phyloP scores from a whole-genome alignment of 768 basidiomycete genomes.

The Mycena latifolia region DNA sequence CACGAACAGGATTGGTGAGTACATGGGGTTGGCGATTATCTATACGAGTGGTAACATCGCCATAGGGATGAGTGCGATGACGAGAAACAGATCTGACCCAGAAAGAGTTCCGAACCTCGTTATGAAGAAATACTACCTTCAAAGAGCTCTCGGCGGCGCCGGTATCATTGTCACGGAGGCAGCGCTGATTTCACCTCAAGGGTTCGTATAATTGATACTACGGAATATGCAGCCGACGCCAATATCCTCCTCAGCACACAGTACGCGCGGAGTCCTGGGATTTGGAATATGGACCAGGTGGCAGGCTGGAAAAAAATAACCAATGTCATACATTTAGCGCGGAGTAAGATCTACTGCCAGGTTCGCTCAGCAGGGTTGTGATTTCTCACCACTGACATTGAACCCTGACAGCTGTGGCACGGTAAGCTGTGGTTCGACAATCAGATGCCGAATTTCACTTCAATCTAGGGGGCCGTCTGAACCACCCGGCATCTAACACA shows the following conservation, averaged over 20 bases:
- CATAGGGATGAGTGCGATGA: slow-evolving; percentile 52
- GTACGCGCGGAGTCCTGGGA: slow-evolving; percentile 59
- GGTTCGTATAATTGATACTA: slow-evolving; percentile 41
- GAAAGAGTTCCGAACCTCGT: slow-evolving; percentile 52
- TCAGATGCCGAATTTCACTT: neutral
- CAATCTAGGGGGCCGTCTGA: slow-evolving; percentile 20
- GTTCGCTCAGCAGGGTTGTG: slow-evolving; percentile 32
- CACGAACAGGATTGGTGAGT: slow-evolving; percentile 50
- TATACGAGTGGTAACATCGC: neutral
- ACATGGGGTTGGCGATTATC: neutral
- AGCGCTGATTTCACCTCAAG: slow-evolving; percentile 55
- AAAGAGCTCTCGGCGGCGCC: slow-evolving; percentile 53
- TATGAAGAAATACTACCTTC: slow-evolving; percentile 56
- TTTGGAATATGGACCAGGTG: slow-evolving; percentile 60
- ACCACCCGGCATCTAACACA: neutral
- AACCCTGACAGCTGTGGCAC: slow-evolving; percentile 51
- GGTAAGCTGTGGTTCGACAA: slow-evolving; percentile 38
- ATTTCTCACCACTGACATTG: neutral
- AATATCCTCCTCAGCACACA: slow-evolving; percentile 49
- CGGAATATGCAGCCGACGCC: neutral
- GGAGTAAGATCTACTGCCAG: slow-evolving; percentile 60
- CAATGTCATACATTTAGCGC: slow-evolving; percentile 60
- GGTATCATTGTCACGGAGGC: slow-evolving; percentile 58
- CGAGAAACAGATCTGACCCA: slow-evolving; percentile 52
- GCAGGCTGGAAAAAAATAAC: slow-evolving; percentile 60